These are phyloP conservation scores for Zanthoxylum bungeanum DNA, from an alignment of 345 rosid genomes.

Conservation along the genomic window DNA sequence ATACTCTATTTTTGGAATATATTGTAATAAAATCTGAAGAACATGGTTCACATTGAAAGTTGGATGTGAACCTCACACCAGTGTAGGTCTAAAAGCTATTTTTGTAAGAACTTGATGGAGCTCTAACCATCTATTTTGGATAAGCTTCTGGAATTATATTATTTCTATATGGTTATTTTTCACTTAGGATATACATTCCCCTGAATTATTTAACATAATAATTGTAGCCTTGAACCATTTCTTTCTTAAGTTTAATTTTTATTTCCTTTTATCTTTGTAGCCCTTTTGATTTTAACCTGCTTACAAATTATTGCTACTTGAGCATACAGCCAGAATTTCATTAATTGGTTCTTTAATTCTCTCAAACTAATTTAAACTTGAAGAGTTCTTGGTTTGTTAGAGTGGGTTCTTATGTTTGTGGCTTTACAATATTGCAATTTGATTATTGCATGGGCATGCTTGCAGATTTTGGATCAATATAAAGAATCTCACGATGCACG, in stretches of 20 bases:
- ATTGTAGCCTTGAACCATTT: background rate
- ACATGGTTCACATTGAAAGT: background rate
- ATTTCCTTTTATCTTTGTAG: background rate
- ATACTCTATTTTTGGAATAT: background rate
- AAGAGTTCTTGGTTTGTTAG: background rate
- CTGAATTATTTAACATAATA: background rate
- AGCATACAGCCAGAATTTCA: background rate
- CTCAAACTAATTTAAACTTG: slow-evolving; percentile 7
- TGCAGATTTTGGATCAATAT: slow-evolving; percentile 90
- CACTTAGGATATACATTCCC: background rate
- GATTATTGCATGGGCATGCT: slow-evolving; percentile 11
- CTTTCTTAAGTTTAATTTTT: background rate
- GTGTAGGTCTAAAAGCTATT: background rate
- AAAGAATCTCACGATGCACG: slow-evolving; percentile 67
- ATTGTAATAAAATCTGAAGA: background rate
- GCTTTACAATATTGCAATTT: slow-evolving; percentile 1
- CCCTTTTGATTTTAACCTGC: slow-evolving; percentile 5
- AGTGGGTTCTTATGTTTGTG: background rate
- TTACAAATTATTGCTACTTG: background rate
- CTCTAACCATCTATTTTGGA: background rate
- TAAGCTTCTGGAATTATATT: background rate
- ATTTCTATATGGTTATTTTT: background rate
- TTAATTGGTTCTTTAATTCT: slow-evolving; percentile 5
- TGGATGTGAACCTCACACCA: background rate
- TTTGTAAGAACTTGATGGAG: background rate